Conservation (phyloP, 352 stramenopile genomes). For the Phytophthora foliorum region DNA sequence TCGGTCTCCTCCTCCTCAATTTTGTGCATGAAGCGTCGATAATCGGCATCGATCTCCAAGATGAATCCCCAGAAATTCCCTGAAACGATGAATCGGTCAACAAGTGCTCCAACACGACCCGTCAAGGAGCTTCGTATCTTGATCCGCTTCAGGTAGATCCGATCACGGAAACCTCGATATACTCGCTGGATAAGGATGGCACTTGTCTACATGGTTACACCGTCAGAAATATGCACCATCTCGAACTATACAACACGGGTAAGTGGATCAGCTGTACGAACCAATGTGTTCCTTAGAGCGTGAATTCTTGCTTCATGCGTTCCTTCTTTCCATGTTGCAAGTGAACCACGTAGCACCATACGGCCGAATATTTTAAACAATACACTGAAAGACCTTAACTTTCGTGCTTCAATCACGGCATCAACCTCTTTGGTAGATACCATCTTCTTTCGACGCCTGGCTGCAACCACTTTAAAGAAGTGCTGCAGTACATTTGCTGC, state of each 20-base stretch:
- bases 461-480: conserved; percentile 26
- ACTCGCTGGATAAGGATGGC: conserved; percentile 59
- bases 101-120: conserved; percentile 47
- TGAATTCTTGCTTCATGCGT: conserved; percentile 34
- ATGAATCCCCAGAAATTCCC: conserved; percentile 74
- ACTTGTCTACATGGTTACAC: conserved; percentile 19
- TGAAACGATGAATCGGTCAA: conserved; percentile 57
- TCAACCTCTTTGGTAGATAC: conserved; percentile 6
- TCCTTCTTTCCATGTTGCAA: conserved; percentile 47
- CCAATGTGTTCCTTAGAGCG: conserved; percentile 28
- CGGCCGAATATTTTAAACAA: conserved; percentile 19
- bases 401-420: not conserved
- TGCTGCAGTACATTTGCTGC: conserved; percentile 37
- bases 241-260: not conserved
- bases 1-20: conserved; percentile 53
- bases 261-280: not conserved
- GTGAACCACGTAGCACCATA: conserved; percentile 25
- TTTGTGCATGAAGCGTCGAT: conserved; percentile 58
- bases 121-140: conserved; percentile 50
- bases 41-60: conserved; percentile 68
- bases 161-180: conserved; percentile 60
- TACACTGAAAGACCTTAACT: conserved; percentile 10
- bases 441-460: conserved; percentile 11
- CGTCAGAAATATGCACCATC: conserved; percentile 11
- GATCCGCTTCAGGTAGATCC: conserved; percentile 53